These are phyloP conservation scores for Blastobotrys proliferans DNA, from an alignment of 1,139 yeast genomes.

Conservation along the genomic window DNA sequence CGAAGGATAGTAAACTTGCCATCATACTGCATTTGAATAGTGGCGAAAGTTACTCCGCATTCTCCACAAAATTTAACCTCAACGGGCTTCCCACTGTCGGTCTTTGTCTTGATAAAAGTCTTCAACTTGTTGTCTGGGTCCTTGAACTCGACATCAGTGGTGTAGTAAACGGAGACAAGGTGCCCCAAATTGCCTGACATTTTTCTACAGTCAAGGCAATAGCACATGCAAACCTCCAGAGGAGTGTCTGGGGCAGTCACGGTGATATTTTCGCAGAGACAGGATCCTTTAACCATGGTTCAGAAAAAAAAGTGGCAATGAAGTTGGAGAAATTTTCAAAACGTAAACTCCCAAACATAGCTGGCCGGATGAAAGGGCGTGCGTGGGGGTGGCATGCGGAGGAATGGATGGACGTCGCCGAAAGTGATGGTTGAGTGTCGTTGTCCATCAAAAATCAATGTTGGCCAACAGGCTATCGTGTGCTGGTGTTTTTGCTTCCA, in stretches of 20 bases:
- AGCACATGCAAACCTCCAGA: slow-evolving; percentile 23
- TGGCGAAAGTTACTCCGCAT: slow-evolving; percentile 32
- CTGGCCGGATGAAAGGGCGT: no score
- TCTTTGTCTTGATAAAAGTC: slow-evolving; percentile 22
- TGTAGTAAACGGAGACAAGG: slow-evolving; percentile 21
- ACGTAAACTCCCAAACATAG: no score
- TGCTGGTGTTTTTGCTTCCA: no score
- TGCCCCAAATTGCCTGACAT: slow-evolving; percentile 33
- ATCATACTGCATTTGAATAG: slow-evolving; percentile 28
- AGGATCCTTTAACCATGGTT: no score
- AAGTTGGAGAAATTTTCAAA: no score
- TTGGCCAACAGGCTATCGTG: no score
- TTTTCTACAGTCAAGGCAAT: slow-evolving; percentile 32
- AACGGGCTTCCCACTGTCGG: slow-evolving; percentile 31
- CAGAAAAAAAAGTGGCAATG: no score
- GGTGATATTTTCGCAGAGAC: slow-evolving; percentile 4
- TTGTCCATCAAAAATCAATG: no score
- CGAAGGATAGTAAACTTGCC: slow-evolving; percentile 16
- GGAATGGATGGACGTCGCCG: no score
- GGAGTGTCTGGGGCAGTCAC: slow-evolving; percentile 19
- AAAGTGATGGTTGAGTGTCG: no score
- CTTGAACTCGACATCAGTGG: slow-evolving; percentile 21
- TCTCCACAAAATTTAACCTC: slow-evolving; percentile 26
- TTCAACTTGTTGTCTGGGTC: slow-evolving; percentile 21
- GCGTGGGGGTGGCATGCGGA: no score